These are phyloP conservation scores for Stentor coeruleus DNA, from an alignment of 73 alveolate genomes.

Conservation along the genomic window DNA sequence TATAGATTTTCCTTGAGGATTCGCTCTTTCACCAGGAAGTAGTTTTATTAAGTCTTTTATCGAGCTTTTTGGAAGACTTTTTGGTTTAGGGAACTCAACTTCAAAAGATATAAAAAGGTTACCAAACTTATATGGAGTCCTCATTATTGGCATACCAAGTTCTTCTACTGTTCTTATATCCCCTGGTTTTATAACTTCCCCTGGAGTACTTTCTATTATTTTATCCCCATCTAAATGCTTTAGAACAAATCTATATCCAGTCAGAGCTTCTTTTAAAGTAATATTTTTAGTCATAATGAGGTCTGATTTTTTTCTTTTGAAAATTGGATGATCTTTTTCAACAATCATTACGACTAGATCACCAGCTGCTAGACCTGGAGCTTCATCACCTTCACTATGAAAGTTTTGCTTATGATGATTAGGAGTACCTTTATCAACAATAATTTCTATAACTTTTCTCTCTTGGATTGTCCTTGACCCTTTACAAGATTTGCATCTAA, in stretches of 20 bases:
- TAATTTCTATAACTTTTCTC: conserved; percentile 75
- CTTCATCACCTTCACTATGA: conserved; percentile 98
- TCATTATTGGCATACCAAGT: conserved; percentile 79
- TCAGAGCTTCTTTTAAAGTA: conserved; percentile 89
- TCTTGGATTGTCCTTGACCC: conserved; percentile 78
- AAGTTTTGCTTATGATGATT: conserved; percentile 89
- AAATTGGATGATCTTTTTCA: conserved; percentile 72
- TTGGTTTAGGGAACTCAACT: conserved; percentile 60
- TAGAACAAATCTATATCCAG: conserved; percentile 83
- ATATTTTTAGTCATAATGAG: conserved; percentile 75
- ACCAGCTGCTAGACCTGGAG: conserved; percentile 95
- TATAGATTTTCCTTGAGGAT: background rate
- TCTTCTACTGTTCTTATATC: conserved; percentile 56
- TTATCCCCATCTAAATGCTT: conserved; percentile 88
- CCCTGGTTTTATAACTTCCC: conserved; percentile 91
- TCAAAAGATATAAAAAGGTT: conserved; percentile 61
- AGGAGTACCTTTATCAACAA: conserved; percentile 96
- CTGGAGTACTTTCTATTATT: conserved; percentile 71
- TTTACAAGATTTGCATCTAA: conserved; percentile 79
- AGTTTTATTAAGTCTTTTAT: background rate
- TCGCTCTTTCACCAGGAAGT: background rate
- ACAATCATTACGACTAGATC: conserved; percentile 85
- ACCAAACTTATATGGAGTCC: conserved; percentile 55
- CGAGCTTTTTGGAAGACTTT: background rate
- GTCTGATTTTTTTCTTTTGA: conserved; percentile 96